Percentiles rank a stretch among this genome's conserved stretches.
phyloP scores from a whole-genome alignment of 371 early-diverging fungal species.

The Saksenaea oblongispora region DNA sequence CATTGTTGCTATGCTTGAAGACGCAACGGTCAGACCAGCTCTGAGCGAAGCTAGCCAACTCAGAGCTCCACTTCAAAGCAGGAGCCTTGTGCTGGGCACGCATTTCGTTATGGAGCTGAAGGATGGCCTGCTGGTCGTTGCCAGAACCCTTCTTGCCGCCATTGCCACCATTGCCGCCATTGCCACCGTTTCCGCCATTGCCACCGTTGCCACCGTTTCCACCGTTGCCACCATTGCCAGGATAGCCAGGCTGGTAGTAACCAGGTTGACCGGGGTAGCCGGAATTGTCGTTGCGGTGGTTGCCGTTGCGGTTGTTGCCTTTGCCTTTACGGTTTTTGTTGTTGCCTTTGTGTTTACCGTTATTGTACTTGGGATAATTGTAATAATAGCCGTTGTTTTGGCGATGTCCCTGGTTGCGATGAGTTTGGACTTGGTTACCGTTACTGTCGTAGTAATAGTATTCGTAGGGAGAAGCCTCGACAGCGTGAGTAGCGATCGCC shows the following conservation, averaged over 20 bases:
- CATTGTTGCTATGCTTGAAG: slow-evolving; percentile 36
- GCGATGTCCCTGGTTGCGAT: background rate
- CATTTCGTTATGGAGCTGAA: slow-evolving; percentile 46
- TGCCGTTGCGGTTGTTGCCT: no score
- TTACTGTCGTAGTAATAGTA: background rate
- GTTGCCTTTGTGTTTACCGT: background rate
- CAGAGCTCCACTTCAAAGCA: slow-evolving; percentile 44
- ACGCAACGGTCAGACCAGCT: slow-evolving; percentile 44
- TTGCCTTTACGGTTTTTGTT: background rate
- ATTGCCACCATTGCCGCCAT: background rate
- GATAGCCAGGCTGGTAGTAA: no score
- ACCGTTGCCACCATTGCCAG: no score
- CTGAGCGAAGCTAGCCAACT: slow-evolving; percentile 45
- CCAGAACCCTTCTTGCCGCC: background rate
- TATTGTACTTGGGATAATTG: background rate
- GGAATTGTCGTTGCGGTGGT: no score
- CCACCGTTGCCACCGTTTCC: background rate
- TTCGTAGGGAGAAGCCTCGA: background rate
- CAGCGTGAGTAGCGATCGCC: slow-evolving; percentile 10
- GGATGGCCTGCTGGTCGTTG: slow-evolving; percentile 10
- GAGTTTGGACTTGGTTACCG: background rate
- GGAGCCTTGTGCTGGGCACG: slow-evolving; percentile 47
- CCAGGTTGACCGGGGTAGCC: no score
- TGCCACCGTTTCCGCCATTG: background rate
- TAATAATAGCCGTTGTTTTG: background rate